These are phyloP conservation scores for Pilobolus umbonatus DNA, from an alignment of 192 early-diverging fungal genomes.

Conservation along the genomic window DNA sequence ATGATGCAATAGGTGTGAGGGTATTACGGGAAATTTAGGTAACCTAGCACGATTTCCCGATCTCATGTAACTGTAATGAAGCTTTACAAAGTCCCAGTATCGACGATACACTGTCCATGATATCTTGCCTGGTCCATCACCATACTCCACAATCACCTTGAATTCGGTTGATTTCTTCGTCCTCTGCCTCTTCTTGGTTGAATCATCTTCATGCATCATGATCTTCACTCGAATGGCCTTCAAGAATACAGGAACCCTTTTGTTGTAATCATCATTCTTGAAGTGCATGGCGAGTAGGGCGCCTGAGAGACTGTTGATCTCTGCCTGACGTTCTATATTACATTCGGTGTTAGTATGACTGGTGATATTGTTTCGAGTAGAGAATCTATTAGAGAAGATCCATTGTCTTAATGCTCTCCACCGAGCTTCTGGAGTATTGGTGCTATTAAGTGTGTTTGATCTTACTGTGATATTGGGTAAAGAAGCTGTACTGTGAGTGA, in stretches of 20 bases:
- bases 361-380: too few relatives aligned
- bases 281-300: constrained; percentile 13
- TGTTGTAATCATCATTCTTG: constrained; percentile 14
- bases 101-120: constrained; percentile 25
- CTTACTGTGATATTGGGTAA: too few relatives aligned
- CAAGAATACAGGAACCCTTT: constrained; percentile 24
- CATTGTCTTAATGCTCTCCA: constrained; percentile 7
- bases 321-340: constrained; percentile 1
- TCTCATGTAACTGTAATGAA: constrained; percentile 25
- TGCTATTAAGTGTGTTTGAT: too few relatives aligned
- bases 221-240: constrained; percentile 1
- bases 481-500: too few relatives aligned
- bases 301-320: constrained; percentile 16
- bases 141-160: constrained; percentile 2
- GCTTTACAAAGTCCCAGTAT: constrained; percentile 30
- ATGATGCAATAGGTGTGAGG: constrained; percentile 4
- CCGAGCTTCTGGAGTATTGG: not conserved
- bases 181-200: not conserved
- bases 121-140: constrained; percentile 3
- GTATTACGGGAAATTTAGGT: constrained; percentile 22
- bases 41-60: not conserved
- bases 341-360: too few relatives aligned
- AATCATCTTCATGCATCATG: not conserved
- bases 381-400: not conserved
- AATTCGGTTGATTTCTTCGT: not conserved